Percentiles rank a stretch among this genome's conserved stretches.
Conservation (phyloP, 768 basidiomycete species). For the Boletus subcaerulescens region DNA sequence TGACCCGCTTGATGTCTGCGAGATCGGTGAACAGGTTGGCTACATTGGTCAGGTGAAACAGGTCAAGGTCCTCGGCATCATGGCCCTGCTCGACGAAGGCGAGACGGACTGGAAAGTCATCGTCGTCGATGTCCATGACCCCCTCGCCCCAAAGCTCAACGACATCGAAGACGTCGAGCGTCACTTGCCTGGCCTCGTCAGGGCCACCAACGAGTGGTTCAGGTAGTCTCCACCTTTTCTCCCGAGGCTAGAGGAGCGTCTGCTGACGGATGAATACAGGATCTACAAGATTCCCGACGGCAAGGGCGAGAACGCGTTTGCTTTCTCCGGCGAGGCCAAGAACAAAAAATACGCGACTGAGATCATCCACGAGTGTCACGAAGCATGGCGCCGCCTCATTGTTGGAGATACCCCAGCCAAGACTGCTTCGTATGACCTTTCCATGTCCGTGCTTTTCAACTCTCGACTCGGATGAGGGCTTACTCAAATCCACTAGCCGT, state of each 20-base stretch:
- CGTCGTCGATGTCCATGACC: constrained; percentile 94
- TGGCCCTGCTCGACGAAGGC: constrained; percentile 98
- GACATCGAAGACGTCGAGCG: constrained; percentile 99
- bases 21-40: constrained; percentile 98
- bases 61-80: constrained; percentile 99
- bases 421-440: constrained; percentile 69
- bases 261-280: constrained; percentile 37
- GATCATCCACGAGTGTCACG: constrained; percentile 98
- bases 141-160: constrained; percentile 93
- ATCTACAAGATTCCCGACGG: constrained; percentile 97
- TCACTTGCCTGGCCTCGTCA: constrained; percentile 93
- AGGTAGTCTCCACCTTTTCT: constrained; percentile 44
- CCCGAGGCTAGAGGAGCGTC: background rate
- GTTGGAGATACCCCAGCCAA: constrained; percentile 74
- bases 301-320: constrained; percentile 96
- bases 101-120: constrained; percentile 99
- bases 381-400: constrained; percentile 95
- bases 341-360: constrained; percentile 99
- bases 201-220: constrained; percentile 99
- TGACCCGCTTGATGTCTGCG: constrained; percentile 99
- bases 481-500: constrained; percentile 45
- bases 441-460: constrained; percentile 60
- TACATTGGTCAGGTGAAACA: constrained; percentile 98
- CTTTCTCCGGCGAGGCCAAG: constrained; percentile 99
- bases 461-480: background rate